These are phyloP conservation scores for Neonothopanus nambi DNA, from an alignment of 1,284 basidiomycete species.

Conservation along the genomic window DNA sequence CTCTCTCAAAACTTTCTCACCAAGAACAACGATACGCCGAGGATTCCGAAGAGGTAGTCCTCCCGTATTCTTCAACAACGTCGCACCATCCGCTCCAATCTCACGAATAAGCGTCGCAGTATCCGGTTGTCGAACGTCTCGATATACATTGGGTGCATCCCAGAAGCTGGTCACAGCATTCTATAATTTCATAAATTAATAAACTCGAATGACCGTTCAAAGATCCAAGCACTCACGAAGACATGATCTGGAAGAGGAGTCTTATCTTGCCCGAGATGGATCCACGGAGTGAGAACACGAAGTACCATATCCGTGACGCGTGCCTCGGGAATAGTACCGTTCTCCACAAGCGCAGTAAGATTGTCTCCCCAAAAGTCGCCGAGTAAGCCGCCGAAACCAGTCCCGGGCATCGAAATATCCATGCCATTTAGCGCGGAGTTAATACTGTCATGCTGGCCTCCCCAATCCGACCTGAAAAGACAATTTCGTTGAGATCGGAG, in stretches of 20 bases:
- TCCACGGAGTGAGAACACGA: neutral
- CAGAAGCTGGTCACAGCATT: too few relatives aligned
- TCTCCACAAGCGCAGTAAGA: neutral
- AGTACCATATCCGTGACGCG: neutral
- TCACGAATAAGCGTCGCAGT: neutral
- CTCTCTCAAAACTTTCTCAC: neutral
- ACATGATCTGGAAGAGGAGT: neutral
- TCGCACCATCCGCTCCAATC: neutral
- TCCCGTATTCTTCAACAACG: neutral
- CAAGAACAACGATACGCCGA: neutral
- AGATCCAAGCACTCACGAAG: neutral
- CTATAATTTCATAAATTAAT: too few relatives aligned
- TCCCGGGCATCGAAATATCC: constrained; percentile 20
- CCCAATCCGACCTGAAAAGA: constrained; percentile 36
- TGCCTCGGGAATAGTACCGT: neutral
- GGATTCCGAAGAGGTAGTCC: neutral
- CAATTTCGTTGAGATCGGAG: neutral
- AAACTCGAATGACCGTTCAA: too few relatives aligned
- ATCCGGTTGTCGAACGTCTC: neutral
- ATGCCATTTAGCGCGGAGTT: neutral
- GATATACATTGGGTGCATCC: too few relatives aligned
- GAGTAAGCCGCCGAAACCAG: constrained; percentile 9
- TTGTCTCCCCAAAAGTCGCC: too few relatives aligned
- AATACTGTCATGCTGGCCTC: neutral
- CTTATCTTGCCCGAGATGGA: neutral